Evolutionary conservation across 805 yeast genomes (phyloP), one percentile per base, ranked within the genome.

Genomic region (Teunomyces funiuensis): DNA sequence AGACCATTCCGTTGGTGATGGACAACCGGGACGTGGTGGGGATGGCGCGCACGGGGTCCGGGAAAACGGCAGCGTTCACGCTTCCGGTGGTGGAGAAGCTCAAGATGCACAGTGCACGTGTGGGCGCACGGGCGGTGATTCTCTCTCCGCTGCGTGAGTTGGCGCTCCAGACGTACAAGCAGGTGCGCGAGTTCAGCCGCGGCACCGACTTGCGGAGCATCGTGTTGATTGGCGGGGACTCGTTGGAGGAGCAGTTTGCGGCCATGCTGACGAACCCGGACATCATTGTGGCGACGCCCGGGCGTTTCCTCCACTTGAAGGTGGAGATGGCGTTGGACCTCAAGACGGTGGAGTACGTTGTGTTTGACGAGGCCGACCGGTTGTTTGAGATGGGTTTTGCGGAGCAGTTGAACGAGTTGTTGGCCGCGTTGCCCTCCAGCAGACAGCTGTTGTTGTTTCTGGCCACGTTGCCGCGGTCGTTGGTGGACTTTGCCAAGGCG

Each of bases 41-140:
- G 59, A 93, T 93, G 99, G 99, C 99, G 11, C 78, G 99, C 58
- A 93, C 99, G 0, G 99, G 99, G 55, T 87, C 96, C 18, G 99
- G 99, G 74, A 93, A 93, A 60, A 93, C 99, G 0, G 99, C 99
- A 6, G 98, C 99, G 1, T 93, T 93, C 60, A 77, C 88, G 15
- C 67, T 93, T 41, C 99, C 99, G 3, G 74, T 93, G 71, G 74
- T 93, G 49, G 97, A 93, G 54, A 83, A 79, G 57, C 73, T 91
- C 52, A 88, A 87, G 61, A 64, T 80, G 2, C 97, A 91, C 60
- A 79, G 86, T 33, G 89, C 96, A 22, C 85, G 81, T 58, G 84
- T 86, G 33, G 99, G 99, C 47, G 83, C 83, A 1, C 76, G 99
- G 51, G 96, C 96, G 0, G 73, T 93, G 26, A 82, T 93, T 42